Conservation (phyloP, 208 protist genomes). For the Acanthamoeba castellanii region DNA sequence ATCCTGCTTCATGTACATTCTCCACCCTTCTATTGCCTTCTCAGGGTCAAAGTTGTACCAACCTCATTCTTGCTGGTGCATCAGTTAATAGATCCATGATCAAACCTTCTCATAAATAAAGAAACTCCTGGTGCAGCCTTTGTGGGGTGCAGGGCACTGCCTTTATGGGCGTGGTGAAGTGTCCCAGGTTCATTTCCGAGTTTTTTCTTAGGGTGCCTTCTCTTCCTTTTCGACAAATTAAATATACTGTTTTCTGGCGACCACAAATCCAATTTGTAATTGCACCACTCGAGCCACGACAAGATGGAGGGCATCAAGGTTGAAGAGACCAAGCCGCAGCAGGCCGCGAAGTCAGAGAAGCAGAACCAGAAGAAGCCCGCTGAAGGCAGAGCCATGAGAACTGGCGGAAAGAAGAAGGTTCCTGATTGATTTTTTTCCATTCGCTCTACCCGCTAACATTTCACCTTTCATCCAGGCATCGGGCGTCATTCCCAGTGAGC, state of each 20-base stretch:
- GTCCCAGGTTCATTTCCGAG: background rate
- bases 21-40: too few relatives aligned
- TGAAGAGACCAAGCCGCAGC: background rate
- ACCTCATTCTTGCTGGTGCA: too few relatives aligned
- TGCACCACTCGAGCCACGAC: background rate
- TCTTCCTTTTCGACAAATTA: background rate
- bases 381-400: background rate
- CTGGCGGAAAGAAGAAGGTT: background rate
- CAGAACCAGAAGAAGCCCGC: background rate
- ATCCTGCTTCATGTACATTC: too few relatives aligned
- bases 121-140: too few relatives aligned
- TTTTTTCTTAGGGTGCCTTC: background rate
- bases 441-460: background rate
- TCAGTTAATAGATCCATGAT: too few relatives aligned
- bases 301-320: background rate
- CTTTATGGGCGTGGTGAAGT: too few relatives aligned
- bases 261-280: too few relatives aligned
- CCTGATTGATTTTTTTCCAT: background rate
- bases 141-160: too few relatives aligned
- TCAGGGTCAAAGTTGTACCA: too few relatives aligned
- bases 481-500: slow-evolving; percentile 91
- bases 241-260: background rate
- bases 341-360: background rate
- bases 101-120: too few relatives aligned
- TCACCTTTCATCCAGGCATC: background rate